Percentiles rank a stretch among this genome's conserved stretches.
These are phyloP conservation scores for Saccharomycopsis capsularis DNA, from an alignment of 805 yeast genomes.

Conservation along the genomic window DNA sequence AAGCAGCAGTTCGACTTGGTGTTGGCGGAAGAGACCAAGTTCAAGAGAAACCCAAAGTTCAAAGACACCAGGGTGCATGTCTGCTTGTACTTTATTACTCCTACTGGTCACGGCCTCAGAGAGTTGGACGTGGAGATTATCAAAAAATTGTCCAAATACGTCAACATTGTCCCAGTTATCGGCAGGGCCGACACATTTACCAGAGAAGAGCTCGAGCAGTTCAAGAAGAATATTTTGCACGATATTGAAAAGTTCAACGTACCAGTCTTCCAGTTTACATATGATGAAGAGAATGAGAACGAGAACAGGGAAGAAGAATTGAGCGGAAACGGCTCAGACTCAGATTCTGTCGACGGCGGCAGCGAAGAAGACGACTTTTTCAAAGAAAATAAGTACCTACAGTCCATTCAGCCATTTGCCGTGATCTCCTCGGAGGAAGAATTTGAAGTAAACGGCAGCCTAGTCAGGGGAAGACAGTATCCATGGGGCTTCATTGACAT, in stretches of 20 bases:
- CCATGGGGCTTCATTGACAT: constrained; percentile 71
- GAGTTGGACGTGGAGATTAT: constrained; percentile 68
- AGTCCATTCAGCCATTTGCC: constrained; percentile 70
- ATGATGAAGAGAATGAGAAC: constrained; percentile 63
- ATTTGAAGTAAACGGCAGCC: constrained; percentile 42
- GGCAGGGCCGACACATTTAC: constrained; percentile 71
- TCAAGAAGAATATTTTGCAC: constrained; percentile 51
- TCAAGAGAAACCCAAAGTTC: constrained; percentile 63
- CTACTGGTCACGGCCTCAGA: constrained; percentile 67
- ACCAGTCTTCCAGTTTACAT: constrained; percentile 67
- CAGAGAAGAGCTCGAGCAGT: constrained; percentile 45
- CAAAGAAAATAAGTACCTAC: constrained; percentile 57
- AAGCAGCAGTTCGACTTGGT: constrained; percentile 68
- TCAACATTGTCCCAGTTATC: constrained; percentile 66
- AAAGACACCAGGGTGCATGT: constrained; percentile 72
- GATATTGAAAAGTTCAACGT: constrained; percentile 65
- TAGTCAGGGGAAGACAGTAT: constrained; percentile 54
- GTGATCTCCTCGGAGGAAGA: constrained; percentile 59
- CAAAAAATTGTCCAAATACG: constrained; percentile 64
- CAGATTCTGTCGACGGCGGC: constrained; percentile 61
- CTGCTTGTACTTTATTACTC: constrained; percentile 20
- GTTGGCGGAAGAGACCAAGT: constrained; percentile 67
- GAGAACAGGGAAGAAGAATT: constrained; percentile 61
- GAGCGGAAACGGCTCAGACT: constrained; percentile 66
- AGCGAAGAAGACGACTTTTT: constrained; percentile 71